Percentiles rank a stretch among this genome's conserved stretches.
Evolutionary conservation across 306 rosid species (phyloP).

Genomic region (Ziziphus jujuba): DNA sequence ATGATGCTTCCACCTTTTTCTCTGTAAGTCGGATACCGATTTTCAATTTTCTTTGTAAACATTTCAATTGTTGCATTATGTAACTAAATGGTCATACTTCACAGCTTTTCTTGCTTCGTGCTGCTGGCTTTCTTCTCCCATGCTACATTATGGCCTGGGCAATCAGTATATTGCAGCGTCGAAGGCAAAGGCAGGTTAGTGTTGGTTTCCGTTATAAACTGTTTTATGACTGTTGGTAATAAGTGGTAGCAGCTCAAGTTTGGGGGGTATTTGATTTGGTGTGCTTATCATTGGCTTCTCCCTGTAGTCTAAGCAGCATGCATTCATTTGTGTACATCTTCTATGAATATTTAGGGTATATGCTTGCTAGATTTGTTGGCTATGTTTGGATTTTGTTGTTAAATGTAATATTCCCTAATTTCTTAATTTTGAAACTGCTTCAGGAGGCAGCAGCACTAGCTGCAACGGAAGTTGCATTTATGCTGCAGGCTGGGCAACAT

Average conservation of each 20-base stretch:
- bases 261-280: conserved; percentile 13
- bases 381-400: background rate
- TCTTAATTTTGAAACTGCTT: conserved; percentile 5
- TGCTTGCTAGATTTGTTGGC: background rate
- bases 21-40: conserved; percentile 42
- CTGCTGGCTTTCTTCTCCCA: conserved; percentile 62
- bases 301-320: background rate
- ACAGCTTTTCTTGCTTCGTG: conserved; percentile 60
- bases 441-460: conserved; percentile 51
- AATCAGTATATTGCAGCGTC: conserved; percentile 53
- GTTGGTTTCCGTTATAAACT: conserved; percentile 5
- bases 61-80: conserved; percentile 4
- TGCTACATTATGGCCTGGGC: conserved; percentile 64
- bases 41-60: background rate
- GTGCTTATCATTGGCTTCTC: background rate
- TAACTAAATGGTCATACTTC: conserved; percentile 21
- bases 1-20: conserved; percentile 48
- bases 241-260: background rate
- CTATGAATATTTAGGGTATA: background rate
- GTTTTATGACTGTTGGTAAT: background rate
- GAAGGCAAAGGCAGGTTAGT: conserved; percentile 64
- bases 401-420: background rate
- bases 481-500: conserved; percentile 45
- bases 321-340: background rate
- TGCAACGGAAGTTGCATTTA: conserved; percentile 43